Base-by-base conservation (phyloP, 495 filamentous ascomycete species). In the Cryomyces antarcticus region DNA sequence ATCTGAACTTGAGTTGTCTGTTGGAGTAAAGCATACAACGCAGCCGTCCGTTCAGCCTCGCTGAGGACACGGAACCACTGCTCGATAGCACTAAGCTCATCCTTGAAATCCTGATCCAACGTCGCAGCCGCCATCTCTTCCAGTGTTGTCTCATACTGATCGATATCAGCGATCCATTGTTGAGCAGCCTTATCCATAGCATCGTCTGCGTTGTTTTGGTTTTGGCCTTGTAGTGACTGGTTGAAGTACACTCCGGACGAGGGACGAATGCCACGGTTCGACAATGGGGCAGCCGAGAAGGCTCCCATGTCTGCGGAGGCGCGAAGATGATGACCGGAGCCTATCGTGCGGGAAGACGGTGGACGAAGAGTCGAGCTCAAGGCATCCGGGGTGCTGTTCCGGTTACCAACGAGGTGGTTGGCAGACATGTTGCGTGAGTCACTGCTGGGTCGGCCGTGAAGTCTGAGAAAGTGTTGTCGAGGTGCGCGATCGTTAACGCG, bases 61-160 rank as follows among this genome's bases (percentile, higher is more conserved):
- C 88, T 94, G 43, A 97, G 68, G 28, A 97, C 89, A 38, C 85
- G 80, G 62, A 97, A 97, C 89, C 89, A 97, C 65, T 97, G 88
- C 65, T 97, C 89, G 55, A 97, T 97, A 46, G 89, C 89, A 60
- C 82, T 89, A 41, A 97, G 74, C 62, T 97, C 89, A 64, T 96
- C 89, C 67, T 96, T 97, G 67, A 97, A 97, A 51, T 97, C 92
- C 62, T 97, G 92, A 59, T 97, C 89, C 31, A 96, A 67, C 7
- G 92, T 94, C 38, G 92, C 89, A 30, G 88, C 86, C 13, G 89
- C 92, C 89, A 97, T 97, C 59, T 97, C 89, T 59, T 96, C 92
- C 53, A 97, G 61, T 4, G 89, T 97, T 37, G 72, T 92, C 69
- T 97, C 89, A 51, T 93, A 93, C 58, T 94, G 88, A 54, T 97